Evolutionary conservation across 2,329 filamentous ascomycete species (phyloP), one percentile per base, ranked within the genome.

Genomic region (Aureobasidium mangrovei): DNA sequence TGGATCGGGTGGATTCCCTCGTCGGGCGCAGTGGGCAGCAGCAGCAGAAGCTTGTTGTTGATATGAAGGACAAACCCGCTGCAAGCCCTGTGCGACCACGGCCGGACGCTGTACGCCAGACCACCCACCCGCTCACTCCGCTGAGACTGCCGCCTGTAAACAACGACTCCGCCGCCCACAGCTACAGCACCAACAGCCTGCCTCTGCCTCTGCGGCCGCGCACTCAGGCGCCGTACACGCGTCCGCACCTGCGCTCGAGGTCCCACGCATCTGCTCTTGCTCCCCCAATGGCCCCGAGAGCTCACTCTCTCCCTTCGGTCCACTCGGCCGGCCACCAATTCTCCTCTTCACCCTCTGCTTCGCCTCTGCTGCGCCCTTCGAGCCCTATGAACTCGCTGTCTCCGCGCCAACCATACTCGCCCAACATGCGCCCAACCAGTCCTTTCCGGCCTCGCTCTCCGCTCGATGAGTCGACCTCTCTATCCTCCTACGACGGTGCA

Each of bases 141-240:
- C 7, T 38, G 39, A 43, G 36, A 33, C 36, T 41, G 47, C 38
- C 47, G 47, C 28, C 47, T 27, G 38, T 42, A 10, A 26, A 44
- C 40, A 52, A 35, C 38, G 38, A 32, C 49, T 35, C 8, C 39
- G 26, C 7, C 8, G 10, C 12, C 7, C 6, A 35, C 40, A 53
- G 31, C 49, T 29, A 41, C 41, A 53, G 40, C 40, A 36, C 31
- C 31, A 44, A 45, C 49, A 53, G 31, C 57, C 59, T 54, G 58
- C 63, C 41, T 56, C 59, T 54, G 58, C 63, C 41, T 46, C 57
- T 28, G 61, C 58, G 65, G 55, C 67, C 68, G 49, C 69, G 73
- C 52, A 76, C 74, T 61, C 68, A 71, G 29, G 74, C 73, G n/a
- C 73, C 73, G 33, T 76, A 75, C 60, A 67, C 70, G 31, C 67